Evolutionary conservation across 2,329 filamentous ascomycete species (phyloP).

Genomic region (Exophiala viscosa): DNA sequence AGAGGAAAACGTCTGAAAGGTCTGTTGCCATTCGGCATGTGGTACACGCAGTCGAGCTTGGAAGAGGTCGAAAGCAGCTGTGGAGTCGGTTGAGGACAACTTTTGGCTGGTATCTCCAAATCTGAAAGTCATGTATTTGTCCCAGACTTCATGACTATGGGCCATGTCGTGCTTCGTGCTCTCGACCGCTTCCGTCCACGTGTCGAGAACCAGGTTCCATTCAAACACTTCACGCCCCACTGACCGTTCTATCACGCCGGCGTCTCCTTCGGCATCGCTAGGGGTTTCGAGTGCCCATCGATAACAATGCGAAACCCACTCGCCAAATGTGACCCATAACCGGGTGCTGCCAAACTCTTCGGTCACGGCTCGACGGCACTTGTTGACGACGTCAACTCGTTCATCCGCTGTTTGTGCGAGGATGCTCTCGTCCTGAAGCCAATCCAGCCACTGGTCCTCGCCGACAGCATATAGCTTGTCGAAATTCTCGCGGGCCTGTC

Average conservation of each 20-base stretch:
- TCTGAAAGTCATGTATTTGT: constrained; percentile 55
- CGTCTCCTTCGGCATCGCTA: constrained; percentile 35
- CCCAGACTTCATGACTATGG: constrained; percentile 60
- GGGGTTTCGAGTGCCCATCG: constrained; percentile 45
- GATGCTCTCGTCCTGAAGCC: constrained; percentile 60
- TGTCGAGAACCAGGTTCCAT: constrained; percentile 52
- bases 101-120: constrained; percentile 50
- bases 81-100: constrained; percentile 47
- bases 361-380: constrained; percentile 56
- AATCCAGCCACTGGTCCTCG: constrained; percentile 60
- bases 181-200: constrained; percentile 54
- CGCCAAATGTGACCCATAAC: constrained; percentile 60
- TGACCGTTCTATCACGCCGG: constrained; percentile 52
- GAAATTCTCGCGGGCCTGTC: constrained; percentile 54
- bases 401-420: constrained; percentile 56
- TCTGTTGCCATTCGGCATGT: constrained; percentile 58
- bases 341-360: constrained; percentile 60
- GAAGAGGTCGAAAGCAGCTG: constrained; percentile 50
- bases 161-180: constrained; percentile 59
- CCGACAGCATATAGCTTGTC: constrained; percentile 61
- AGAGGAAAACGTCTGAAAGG: constrained; percentile 57
- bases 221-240: constrained; percentile 59
- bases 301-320: constrained; percentile 58
- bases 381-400: constrained; percentile 56
- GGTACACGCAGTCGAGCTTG: constrained; percentile 54